Evolutionary conservation across 2,329 filamentous ascomycete genomes (phyloP).

Genomic region (Xylaria arbuscula): DNA sequence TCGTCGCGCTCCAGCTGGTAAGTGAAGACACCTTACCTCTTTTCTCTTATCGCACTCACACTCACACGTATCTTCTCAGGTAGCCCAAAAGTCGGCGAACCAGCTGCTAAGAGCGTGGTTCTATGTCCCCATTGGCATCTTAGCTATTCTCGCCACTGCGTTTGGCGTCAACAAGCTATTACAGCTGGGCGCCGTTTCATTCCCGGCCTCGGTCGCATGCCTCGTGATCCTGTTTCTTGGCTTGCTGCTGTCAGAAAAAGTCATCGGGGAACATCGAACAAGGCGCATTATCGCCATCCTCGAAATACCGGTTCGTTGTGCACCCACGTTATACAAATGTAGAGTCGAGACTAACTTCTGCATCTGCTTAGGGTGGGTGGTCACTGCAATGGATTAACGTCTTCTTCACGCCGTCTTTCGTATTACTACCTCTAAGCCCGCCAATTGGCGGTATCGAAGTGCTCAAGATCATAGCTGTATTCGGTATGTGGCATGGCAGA

Average conservation of each 20-base stretch:
- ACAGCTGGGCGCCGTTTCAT: constrained; percentile 61
- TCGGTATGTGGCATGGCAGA: constrained; percentile 57
- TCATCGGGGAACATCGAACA: constrained; percentile 62
- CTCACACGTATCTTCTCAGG: constrained; percentile 24
- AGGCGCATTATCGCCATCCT: constrained; percentile 60
- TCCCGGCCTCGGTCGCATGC: constrained; percentile 70
- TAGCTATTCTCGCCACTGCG: constrained; percentile 55
- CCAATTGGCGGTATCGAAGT: constrained; percentile 65
- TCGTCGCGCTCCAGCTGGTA: constrained; percentile 23
- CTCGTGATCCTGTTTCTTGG: constrained; percentile 65
- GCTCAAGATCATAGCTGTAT: constrained; percentile 68
- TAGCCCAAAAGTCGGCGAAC: constrained; percentile 39
- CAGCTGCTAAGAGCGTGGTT: constrained; percentile 58
- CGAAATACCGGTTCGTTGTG: constrained; percentile 62
- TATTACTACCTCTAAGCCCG: constrained; percentile 67
- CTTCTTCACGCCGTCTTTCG: constrained; percentile 69
- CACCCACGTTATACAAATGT: background rate
- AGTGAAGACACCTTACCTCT: background rate
- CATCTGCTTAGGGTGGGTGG: constrained; percentile 62
- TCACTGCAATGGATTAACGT: constrained; percentile 68
- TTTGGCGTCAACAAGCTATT: constrained; percentile 59
- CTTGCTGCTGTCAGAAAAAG: constrained; percentile 59
- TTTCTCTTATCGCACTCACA: background rate
- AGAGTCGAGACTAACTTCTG: background rate
- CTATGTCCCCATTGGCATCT: constrained; percentile 60